phyloP scores from a whole-genome alignment of 31 red algal genomes.

The Bonnemaisonia californica region DNA sequence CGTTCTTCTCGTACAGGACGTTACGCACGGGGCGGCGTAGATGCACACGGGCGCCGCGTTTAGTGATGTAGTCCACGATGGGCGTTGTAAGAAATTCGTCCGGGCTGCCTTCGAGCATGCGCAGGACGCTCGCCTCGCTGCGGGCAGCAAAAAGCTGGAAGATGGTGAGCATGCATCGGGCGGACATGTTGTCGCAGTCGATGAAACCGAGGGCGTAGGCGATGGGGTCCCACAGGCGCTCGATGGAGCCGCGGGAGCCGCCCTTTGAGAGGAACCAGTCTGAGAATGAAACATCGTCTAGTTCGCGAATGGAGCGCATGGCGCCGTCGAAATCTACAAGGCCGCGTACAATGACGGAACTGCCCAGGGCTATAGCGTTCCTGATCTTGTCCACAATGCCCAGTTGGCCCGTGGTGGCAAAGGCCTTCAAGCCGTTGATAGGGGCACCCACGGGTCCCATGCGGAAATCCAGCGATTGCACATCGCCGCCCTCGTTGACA shows the following conservation, averaged over 20 bases:
- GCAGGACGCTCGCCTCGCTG: conserved; percentile 74
- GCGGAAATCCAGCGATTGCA: conserved; percentile 80
- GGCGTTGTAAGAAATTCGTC: conserved; percentile 76
- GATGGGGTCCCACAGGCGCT: conserved; percentile 91
- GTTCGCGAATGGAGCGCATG: conserved; percentile 74
- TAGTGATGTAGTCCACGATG: conserved; percentile 81
- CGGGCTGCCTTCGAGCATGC: conserved; percentile 87
- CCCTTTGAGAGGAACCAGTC: conserved; percentile 90
- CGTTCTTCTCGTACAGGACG: conserved; percentile 25
- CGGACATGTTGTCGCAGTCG: conserved; percentile 86
- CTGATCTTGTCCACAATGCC: conserved; percentile 73
- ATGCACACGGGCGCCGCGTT: conserved; percentile 55
- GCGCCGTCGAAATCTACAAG: conserved; percentile 92
- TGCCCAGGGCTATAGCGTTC: conserved; percentile 81
- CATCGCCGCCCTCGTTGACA: conserved; percentile 71
- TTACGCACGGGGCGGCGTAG: conserved; percentile 51
- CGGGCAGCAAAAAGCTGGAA: conserved; percentile 89
- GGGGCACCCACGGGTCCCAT: conserved; percentile 84
- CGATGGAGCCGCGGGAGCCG: conserved; percentile 66
- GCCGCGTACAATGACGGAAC: conserved; percentile 75
- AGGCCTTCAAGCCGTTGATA: conserved; percentile 90
- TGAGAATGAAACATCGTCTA: conserved; percentile 84
- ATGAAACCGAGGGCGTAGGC: conserved; percentile 94
- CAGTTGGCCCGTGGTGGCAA: conserved; percentile 85
- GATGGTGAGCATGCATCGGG: conserved; percentile 94